Evolutionary conservation across 257 asterid species (phyloP).

Genomic region (Striga asiatica): DNA sequence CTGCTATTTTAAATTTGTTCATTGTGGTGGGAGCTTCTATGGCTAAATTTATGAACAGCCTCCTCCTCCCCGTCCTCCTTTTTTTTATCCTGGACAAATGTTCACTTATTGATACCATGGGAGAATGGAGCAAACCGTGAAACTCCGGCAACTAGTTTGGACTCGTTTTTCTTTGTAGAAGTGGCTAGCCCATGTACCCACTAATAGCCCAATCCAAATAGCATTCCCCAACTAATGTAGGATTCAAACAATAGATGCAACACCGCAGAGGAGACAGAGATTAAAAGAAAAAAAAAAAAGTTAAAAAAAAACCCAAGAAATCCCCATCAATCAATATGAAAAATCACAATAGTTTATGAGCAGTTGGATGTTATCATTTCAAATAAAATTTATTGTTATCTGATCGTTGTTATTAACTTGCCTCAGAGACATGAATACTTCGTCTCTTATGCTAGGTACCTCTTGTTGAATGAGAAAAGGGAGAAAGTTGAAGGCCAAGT

Average conservation of each 20-base stretch:
- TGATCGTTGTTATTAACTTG: background rate
- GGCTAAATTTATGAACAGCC: background rate
- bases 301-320: no score
- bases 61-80: background rate
- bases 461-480: slow-evolving; percentile 79
- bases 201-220: background rate
- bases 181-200: background rate
- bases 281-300: no score
- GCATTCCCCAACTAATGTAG: background rate
- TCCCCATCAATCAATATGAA: no score
- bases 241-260: background rate
- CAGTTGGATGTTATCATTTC: no score
- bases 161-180: background rate
- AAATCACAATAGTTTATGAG: no score
- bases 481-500: slow-evolving; percentile 78
- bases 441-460: slow-evolving; percentile 48
- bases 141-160: background rate
- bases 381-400: background rate
- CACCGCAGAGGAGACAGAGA: no score
- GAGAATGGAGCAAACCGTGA: background rate
- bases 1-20: background rate
- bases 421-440: slow-evolving; percentile 5
- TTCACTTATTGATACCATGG: background rate
- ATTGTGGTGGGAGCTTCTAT: background rate
- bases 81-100: no score